Base-by-base conservation (phyloP, 2,329 filamentous ascomycete species). In the Trichoderma sp. region DNA sequence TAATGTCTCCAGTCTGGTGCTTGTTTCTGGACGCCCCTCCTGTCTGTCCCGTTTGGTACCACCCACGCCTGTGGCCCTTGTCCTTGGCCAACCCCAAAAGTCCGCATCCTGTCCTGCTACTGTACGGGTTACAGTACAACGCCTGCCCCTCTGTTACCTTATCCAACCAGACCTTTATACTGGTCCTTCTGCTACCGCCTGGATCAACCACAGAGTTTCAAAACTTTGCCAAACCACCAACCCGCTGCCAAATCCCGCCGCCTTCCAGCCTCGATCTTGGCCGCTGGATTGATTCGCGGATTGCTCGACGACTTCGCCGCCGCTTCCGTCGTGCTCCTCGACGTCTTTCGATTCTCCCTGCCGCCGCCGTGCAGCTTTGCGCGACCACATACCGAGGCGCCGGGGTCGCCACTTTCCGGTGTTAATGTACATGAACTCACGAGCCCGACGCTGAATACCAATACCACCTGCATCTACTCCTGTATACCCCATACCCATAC, bases 1-100 rank as follows among this genome's bases (percentile, higher is more conserved):
- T n/a, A n/a, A n/a, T n/a, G n/a, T n/a, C n/a, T n/a, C n/a, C n/a
- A n/a, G n/a, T n/a, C n/a, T n/a, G n/a, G n/a, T n/a, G n/a, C 19
- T 10, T 48, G 42, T 12, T n/a, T 48, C 10, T 22, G 42, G n/a
- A 48, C 42, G 42, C 32, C 56, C 56, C 45, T 34, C 42, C 22
- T 45, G 15, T 19, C 25, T 39, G n/a, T 34, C 48, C 35, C 54
- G 42, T 48, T 48, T 48, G 42, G 42, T 48, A 48, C 42, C 42
- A 65, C 48, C 60, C 50, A 54, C 37, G 60, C 42, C 50, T 50
- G 37, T 25, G 9, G 35, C 25, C 58, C 50, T 34, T 45, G 57
- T 52, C 67, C 67, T 65, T 42, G 52, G 67, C 67, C 65, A 56
- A 60, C 58, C 58, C 65, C 65, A 63, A 67, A 67, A 67, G 65